Evolutionary conservation across 352 stramenopile species (phyloP), one percentile per base, ranked within the genome.

Genomic region (Pythium dissotocum): DNA sequence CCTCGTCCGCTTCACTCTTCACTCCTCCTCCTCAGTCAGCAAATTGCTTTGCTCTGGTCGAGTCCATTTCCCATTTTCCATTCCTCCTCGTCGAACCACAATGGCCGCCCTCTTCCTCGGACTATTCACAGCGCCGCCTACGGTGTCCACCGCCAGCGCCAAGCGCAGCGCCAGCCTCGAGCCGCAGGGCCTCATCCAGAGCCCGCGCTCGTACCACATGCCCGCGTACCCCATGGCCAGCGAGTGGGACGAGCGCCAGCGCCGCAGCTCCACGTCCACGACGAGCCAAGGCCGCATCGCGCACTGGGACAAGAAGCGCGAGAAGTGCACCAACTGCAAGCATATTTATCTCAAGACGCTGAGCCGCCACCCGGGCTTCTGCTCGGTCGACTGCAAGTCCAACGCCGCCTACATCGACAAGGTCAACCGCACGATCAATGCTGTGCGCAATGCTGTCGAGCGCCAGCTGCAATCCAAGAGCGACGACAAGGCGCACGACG

Each of bases 301-400:
- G 26, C 77, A 89, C 63, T 94, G 88, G 86, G 88, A 95, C 75
- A 91, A 89, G 60, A 94, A 94, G 77, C 88, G 88, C 61, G 81
- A 90, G 32, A 89, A 90, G 73, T 95, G 88, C 77, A 55, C 58
- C 62, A 95, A 95, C 77, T 95, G 88, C 76, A 76, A 83, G 55
- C 85, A 86, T 65, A 91, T 95, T 63, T 95, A 92, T 70, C 77
- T 95, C 69, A 94, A 93, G 75, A 93, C 85, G 36, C 70, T 91
- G n/a, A 94, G 84, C 56, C 75, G 77, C 38, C 80, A 90, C 70
- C 57, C 77, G 6, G 84, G 84, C 74, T 94, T 85, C 62, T 95
- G 88, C 79, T 95, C 88, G 9, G 80, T 95, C 49, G 88, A 95
- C 72, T 95, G 88, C 82, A 93, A 95, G 77, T 93, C 86, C 40